Evolutionary conservation across 2,329 filamentous ascomycete genomes (phyloP).

Genomic region (Achaetomium macrosporum): DNA sequence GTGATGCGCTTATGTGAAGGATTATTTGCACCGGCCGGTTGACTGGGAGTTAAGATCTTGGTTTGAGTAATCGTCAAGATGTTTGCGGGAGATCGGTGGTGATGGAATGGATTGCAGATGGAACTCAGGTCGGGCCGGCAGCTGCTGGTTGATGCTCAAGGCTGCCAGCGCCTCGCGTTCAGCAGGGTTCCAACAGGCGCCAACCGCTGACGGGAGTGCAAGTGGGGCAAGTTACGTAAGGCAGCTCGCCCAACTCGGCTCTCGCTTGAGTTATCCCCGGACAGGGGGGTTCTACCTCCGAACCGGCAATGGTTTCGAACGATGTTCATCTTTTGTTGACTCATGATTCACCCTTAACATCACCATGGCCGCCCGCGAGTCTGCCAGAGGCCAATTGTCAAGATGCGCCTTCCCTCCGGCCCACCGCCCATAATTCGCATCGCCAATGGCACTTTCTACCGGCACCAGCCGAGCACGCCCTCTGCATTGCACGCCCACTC

Average conservation of each 20-base stretch:
- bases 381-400: conserved; percentile 22
- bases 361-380: conserved; percentile 6
- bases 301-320: not conserved
- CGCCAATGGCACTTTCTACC: conserved; percentile 70
- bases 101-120: not conserved
- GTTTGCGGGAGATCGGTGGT: not conserved
- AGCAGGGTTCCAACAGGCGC: conserved; percentile 2
- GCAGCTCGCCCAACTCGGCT: not conserved
- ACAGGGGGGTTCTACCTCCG: conserved; percentile 3
- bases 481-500: conserved; percentile 35
- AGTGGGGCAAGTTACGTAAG: conserved; percentile 11
- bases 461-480: conserved; percentile 70
- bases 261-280: conserved; percentile 7
- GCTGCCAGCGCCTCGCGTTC: not conserved
- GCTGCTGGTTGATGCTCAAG: not conserved
- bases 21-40: too few relatives aligned
- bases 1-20: too few relatives aligned
- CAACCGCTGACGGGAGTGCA: conserved; percentile 10
- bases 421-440: conserved; percentile 63
- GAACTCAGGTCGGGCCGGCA: not conserved
- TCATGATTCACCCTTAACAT: not conserved
- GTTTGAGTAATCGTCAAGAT: not conserved
- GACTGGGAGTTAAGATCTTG: not conserved
- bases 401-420: conserved; percentile 34
- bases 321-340: not conserved